These are phyloP conservation scores for Phyllachora maydis DNA, from an alignment of 2,329 filamentous ascomycete genomes.

Conservation along the genomic window DNA sequence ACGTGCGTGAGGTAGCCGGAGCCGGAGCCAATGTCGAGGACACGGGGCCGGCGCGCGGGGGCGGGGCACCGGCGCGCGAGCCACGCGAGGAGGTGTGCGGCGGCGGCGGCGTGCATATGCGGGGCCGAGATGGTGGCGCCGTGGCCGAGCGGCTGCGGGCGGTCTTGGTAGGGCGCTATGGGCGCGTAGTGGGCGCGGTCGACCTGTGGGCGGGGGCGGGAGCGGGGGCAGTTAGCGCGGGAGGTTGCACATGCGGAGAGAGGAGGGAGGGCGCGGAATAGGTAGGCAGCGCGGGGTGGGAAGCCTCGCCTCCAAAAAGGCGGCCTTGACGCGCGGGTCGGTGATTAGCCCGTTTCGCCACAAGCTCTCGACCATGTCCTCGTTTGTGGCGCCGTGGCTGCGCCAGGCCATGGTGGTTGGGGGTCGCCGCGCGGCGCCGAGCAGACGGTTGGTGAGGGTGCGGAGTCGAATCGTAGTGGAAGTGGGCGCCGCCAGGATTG, in stretches of 20 bases:
- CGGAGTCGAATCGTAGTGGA: not conserved
- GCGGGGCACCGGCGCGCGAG: slow-evolving; percentile 14
- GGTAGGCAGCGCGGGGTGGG: not conserved
- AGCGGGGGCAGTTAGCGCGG: too few species aligned
- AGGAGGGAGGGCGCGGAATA: not conserved
- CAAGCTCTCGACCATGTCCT: slow-evolving; percentile 60
- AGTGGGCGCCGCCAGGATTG: too few species aligned
- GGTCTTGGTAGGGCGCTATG: slow-evolving; percentile 42
- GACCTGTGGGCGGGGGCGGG: slow-evolving; percentile 36
- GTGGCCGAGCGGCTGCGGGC: slow-evolving; percentile 32
- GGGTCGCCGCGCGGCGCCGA: not conserved
- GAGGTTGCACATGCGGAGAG: not conserved
- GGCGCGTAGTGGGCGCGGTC: slow-evolving; percentile 77
- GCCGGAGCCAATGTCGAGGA: slow-evolving; percentile 58
- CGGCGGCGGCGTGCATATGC: slow-evolving; percentile 37
- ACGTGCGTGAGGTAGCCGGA: slow-evolving; percentile 78
- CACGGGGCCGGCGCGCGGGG: slow-evolving; percentile 23
- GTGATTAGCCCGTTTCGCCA: slow-evolving; percentile 51
- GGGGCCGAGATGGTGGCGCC: slow-evolving; percentile 35
- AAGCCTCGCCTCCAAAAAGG: slow-evolving; percentile 47
- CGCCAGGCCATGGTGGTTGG: slow-evolving; percentile 63
- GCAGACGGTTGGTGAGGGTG: not conserved
- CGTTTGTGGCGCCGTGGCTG: slow-evolving; percentile 56
- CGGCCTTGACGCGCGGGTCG: slow-evolving; percentile 50
- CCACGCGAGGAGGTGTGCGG: slow-evolving; percentile 24